These are phyloP conservation scores for Cystobasidium pallidum DNA, from an alignment of 1,284 basidiomycete species.

Conservation along the genomic window DNA sequence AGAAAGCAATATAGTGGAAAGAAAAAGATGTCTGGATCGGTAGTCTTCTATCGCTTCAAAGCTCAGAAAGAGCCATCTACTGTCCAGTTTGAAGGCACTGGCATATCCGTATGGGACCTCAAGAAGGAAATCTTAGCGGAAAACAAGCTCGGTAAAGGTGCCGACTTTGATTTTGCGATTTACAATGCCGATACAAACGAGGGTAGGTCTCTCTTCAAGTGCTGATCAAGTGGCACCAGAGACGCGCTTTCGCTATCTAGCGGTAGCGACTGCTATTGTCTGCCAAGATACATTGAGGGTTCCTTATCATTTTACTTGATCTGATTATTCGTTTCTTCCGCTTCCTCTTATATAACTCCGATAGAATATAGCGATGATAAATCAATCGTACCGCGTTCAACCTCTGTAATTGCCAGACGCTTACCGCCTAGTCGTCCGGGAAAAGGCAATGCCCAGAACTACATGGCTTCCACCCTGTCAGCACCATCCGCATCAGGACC, in stretches of 20 bases:
- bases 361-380: conserved; percentile 92
- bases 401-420: conserved; percentile 89
- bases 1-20: not conserved
- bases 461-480: conserved; percentile 47
- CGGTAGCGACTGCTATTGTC: too few relatives aligned
- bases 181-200: conserved; percentile 77
- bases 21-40: conserved; percentile 38
- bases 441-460: conserved; percentile 74
- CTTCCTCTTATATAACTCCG: conserved; percentile 17
- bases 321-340: not conserved
- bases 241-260: too few relatives aligned
- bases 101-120: conserved; percentile 97
- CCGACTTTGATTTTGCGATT: conserved; percentile 92
- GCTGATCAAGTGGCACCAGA: not conserved
- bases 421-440: conserved; percentile 81
- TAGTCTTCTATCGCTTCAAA: conserved; percentile 94
- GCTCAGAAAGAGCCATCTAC: conserved; percentile 92
- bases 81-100: conserved; percentile 96
- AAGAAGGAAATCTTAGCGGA: conserved; percentile 97
- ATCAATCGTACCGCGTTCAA: conserved; percentile 87
- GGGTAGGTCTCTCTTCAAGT: conserved; percentile 63
- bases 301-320: not conserved
- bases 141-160: conserved; percentile 88
- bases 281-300: not conserved
- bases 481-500: not conserved